Evolutionary conservation across 495 filamentous ascomycete species (phyloP), one percentile per base, ranked within the genome.

Genomic region (Friedmanniomyces endolithicus): DNA sequence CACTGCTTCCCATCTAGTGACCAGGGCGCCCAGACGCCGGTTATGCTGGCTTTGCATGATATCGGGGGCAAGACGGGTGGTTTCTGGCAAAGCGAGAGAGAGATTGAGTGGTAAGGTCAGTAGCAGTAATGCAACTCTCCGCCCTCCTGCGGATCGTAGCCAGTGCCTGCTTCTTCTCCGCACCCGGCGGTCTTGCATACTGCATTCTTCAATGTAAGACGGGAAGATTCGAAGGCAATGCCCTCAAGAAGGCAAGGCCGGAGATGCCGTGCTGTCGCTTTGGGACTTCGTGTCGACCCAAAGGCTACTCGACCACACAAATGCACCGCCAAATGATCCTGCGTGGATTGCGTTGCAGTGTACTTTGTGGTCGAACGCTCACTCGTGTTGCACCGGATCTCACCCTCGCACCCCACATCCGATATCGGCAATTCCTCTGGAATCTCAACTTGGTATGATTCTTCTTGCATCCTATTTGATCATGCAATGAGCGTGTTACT

Each of bases 1-100:
- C 27, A 31, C 27, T 31, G 4, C 4, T 41, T 6, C 16, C 12
- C 16, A 6, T 19, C 6, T 41, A 41, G 37, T 19, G 75, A 79
- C 62, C 41, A 78, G 57, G 75, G 75, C 31, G 73, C 75, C 25
- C 51, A 65, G 63, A 78, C 73, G 62, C 75, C 73, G 37, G 75
- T 77, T 2, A 63, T 75, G 66, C 56, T 78, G 53, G 75, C 75
- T n/a, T 61, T 77, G 56, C 65, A 61, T 39, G 75, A 77, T 52
- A 60, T 78, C 44, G 65, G 63, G 1, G 70, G 63, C 0, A 62
- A 52, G 60, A 65, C 53, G 9, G 75, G 74, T 6, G 50, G 60
- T 49, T 77, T 74, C 47, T 78, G 75, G 75, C 59, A 65, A 64
- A 40, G 70, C 58, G 69, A 72, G 65, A 67, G 51, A 60, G 64